phyloP scores from a whole-genome alignment of 805 yeast species.

The Metschnikowia hibisci region DNA sequence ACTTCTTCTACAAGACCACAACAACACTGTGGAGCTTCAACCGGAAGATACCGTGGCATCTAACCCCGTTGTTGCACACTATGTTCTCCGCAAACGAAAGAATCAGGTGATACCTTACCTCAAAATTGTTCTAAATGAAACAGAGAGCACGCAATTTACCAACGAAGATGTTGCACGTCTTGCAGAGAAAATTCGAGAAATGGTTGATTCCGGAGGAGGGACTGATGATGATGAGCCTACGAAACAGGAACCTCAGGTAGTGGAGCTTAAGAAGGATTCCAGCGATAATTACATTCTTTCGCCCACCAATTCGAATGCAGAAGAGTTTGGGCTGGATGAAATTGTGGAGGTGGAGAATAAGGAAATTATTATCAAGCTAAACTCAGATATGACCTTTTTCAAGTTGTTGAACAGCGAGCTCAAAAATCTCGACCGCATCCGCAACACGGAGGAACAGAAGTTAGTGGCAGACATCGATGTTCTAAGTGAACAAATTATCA shows the following conservation, averaged over 20 bases:
- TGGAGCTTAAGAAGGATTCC: conserved; percentile 28
- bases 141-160: conserved; percentile 22
- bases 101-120: conserved; percentile 35
- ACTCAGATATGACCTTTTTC: conserved; percentile 59
- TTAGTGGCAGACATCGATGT: conserved; percentile 41
- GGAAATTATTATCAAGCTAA: conserved; percentile 42
- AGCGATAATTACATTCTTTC: conserved; percentile 27
- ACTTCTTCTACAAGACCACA: conserved; percentile 31
- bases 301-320: conserved; percentile 20
- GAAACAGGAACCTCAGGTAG: conserved; percentile 15
- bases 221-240: conserved; percentile 18
- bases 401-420: conserved; percentile 54
- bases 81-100: conserved; percentile 31
- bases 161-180: conserved; percentile 30
- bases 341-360: conserved; percentile 19
- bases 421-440: conserved; percentile 43
- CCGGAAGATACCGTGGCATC: conserved; percentile 30
- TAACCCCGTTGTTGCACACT: conserved; percentile 42
- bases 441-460: conserved; percentile 39
- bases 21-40: conserved; percentile 30
- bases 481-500: conserved; percentile 30
- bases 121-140: conserved; percentile 35
- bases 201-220: conserved; percentile 24
- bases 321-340: conserved; percentile 3
- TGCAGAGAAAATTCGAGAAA: conserved; percentile 26